Evolutionary conservation across 139 green algal genomes (phyloP), one percentile per base, ranked within the genome.

Genomic region (Volvox reticuliferus): DNA sequence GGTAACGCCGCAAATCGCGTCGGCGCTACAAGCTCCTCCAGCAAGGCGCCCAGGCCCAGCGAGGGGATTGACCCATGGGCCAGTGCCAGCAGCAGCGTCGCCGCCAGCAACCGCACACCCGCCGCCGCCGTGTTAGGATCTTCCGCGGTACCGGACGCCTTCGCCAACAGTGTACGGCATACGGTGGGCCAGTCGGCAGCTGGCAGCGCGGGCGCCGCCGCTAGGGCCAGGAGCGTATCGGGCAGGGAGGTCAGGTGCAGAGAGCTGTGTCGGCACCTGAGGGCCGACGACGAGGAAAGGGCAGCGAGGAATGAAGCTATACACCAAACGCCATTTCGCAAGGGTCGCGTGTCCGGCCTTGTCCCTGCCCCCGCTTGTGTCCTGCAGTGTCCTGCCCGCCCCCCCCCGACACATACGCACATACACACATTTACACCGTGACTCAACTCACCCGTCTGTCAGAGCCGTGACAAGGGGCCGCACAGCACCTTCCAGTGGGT

Each of bases 81-180:
- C 69, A 90, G 50, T 16, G 86, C 71, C 71, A 90, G 19, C 71
- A 90, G 86, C 86, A 90, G 86, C 50, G 73, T 76, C 28, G 86
- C 86, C 24, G n/a, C 85, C 28, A 30, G 36, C 68, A 89, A 44
- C 68, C 84, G 84, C 24, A 30, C 32, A 36, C 33, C 82, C 61
- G 62, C 55, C 5, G 81, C 61, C 1, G 81, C 61, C 28, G 62
- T 61, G 36, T 2, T 6, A 24, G 65, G 12, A 36, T 24, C 63
- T 65, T 35, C 33, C 28, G 33, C 33, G 20, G 82, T 62, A 33
- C 33, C 21, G 22, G 65, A 26, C 33, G 82, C 63, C 12, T 30
- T 17, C 9, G 85, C 85, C 30, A 91, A 75, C 13, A 86, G 62
- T 28, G 71, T 28, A 18, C 87, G 76, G 61, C 32, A 79, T 76